Evolutionary conservation across 2,329 filamentous ascomycete genomes (phyloP).

Genomic region (Fusarium nygamai): DNA sequence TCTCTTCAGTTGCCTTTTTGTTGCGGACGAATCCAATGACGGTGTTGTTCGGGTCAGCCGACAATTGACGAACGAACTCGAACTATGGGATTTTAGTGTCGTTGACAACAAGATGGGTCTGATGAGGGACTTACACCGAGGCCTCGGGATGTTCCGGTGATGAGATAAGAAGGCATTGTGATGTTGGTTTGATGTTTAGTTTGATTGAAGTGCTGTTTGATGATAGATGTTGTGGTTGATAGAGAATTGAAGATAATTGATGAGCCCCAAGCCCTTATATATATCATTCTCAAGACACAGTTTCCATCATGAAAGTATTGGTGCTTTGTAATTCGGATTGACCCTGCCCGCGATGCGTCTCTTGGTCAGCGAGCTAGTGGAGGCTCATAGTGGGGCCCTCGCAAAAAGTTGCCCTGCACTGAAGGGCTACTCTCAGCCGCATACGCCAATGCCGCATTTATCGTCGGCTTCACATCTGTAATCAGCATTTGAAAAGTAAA

Average conservation of each 20-base stretch:
- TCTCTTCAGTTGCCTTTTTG: slow-evolving; percentile 52
- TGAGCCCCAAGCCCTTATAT: not conserved
- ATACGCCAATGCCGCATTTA: too few species aligned
- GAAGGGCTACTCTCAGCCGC: accelerated
- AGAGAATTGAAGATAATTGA: accelerated
- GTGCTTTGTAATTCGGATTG: slow-evolving; percentile 11
- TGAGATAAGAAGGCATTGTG: slow-evolving; percentile 27
- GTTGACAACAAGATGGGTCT: too few species aligned
- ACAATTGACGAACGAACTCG: slow-evolving; percentile 54
- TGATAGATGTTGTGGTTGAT: accelerated
- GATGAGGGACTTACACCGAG: slow-evolving; percentile 20
- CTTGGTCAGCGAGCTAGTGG: not conserved
- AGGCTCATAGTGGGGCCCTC: not conserved
- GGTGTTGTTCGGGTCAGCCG: slow-evolving; percentile 51
- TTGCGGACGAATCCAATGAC: slow-evolving; percentile 58
- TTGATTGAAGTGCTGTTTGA: not conserved
- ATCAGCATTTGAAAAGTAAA: too few species aligned
- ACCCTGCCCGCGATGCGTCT: not conserved
- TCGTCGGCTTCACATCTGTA: accelerated
- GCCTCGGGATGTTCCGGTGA: slow-evolving; percentile 36
- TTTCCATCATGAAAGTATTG: not conserved
- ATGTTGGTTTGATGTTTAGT: not conserved
- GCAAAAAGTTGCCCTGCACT: slow-evolving; percentile 14
- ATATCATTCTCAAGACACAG: not conserved
- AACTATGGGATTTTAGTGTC: slow-evolving; percentile 1